phyloP scores from a whole-genome alignment of 108 stramenopile genomes.

The Cyclotella distinguenda region DNA sequence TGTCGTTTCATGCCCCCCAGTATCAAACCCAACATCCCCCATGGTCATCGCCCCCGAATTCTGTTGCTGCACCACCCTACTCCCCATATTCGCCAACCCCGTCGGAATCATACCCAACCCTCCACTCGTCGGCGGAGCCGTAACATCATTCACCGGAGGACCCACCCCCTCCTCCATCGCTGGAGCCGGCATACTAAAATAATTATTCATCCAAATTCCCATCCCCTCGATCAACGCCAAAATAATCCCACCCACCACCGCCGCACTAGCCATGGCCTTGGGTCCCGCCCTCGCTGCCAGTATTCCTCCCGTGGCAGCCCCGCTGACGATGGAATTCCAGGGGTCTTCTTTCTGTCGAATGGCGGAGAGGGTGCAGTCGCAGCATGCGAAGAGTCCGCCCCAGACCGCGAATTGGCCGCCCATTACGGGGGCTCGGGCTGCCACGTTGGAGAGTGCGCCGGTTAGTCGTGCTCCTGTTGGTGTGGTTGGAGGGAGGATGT shows the following conservation, averaged over 20 bases:
- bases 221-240: conserved; percentile 97
- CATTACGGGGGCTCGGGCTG: conserved; percentile 91
- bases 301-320: conserved; percentile 93
- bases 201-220: conserved; percentile 78
- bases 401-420: conserved; percentile 95
- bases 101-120: conserved; percentile 67
- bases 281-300: conserved; percentile 96
- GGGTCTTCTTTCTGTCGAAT: conserved; percentile 98
- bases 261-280: conserved; percentile 91
- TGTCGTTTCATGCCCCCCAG: conserved; percentile 43
- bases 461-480: conserved; percentile 50
- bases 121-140: conserved; percentile 85
- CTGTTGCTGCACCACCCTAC: conserved; percentile 4
- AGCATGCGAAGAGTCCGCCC: conserved; percentile 97
- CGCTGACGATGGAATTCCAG: conserved; percentile 96
- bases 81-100: conserved; percentile 13
- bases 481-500: background rate
- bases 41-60: conserved; percentile 14
- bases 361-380: conserved; percentile 92
- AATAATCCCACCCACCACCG: conserved; percentile 92
- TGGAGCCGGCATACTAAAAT: conserved; percentile 26
- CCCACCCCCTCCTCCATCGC: conserved; percentile 57
- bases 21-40: conserved; percentile 37
- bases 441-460: conserved; percentile 79
- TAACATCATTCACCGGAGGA: conserved; percentile 68